A percentile compares a stretch with the other conserved stretches of the same genome.
These are phyloP conservation scores for Collybia nuda DNA, from an alignment of 768 basidiomycete species.

Conservation along the genomic window DNA sequence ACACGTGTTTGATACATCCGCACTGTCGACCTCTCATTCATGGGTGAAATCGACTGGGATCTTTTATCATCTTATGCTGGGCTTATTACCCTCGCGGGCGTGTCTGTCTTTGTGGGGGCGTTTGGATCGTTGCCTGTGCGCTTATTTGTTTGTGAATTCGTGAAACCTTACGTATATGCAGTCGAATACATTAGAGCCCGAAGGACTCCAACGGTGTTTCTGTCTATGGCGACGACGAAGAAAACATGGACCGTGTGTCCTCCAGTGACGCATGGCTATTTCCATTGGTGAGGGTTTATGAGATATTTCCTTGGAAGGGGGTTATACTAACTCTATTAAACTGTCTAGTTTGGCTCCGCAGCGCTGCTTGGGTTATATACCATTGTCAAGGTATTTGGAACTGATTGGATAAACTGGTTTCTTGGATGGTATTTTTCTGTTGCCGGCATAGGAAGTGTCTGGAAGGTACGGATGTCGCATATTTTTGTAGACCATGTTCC, in stretches of 20 bases:
- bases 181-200: conserved; percentile 18
- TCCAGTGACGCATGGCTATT: conserved; percentile 73
- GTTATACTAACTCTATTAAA: conserved; percentile 1
- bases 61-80: conserved; percentile 69
- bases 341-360: conserved; percentile 62
- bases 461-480: conserved; percentile 50
- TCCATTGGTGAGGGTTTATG: conserved; percentile 56
- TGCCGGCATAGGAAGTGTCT: conserved; percentile 63
- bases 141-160: conserved; percentile 11
- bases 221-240: conserved; percentile 54
- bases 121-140: conserved; percentile 67
- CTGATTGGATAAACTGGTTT: conserved; percentile 81
- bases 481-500: neutral
- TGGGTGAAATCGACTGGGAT: conserved; percentile 46
- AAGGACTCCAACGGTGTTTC: conserved; percentile 16
- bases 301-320: neutral
- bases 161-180: neutral
- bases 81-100: conserved; percentile 59
- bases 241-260: conserved; percentile 58
- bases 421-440: conserved; percentile 76
- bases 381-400: conserved; percentile 73
- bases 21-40: conserved; percentile 3
- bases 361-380: conserved; percentile 68
- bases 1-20: conserved; percentile 18
- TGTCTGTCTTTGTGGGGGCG: conserved; percentile 71